phyloP scores from a whole-genome alignment of 768 basidiomycete species.

The Suillus paluster region DNA sequence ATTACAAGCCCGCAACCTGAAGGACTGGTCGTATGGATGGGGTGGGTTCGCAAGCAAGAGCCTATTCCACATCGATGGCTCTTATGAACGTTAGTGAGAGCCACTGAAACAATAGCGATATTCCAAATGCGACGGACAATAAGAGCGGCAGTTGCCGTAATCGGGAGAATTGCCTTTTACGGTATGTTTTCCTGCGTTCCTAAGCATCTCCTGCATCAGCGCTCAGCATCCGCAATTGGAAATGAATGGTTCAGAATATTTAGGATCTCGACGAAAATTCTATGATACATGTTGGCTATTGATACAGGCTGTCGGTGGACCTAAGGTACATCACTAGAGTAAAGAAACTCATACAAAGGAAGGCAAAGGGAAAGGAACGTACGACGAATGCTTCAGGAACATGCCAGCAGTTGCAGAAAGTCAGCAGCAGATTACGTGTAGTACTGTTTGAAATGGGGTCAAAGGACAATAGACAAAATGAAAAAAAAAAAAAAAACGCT shows the following conservation, averaged over 20 bases:
- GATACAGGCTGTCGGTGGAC: not conserved
- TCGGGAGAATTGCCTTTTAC: not conserved
- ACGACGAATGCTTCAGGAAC: not conserved
- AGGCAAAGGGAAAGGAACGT: not conserved
- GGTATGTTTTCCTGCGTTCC: not conserved
- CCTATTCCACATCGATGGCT: not conserved
- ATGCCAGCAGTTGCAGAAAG: not conserved
- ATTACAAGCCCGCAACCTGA: not conserved
- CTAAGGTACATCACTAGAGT: not conserved
- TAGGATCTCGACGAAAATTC: not conserved
- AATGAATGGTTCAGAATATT: not conserved
- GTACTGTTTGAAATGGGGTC: not conserved
- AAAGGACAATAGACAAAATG: not conserved
- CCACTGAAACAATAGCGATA: slow-evolving; percentile 37
- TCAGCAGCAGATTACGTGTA: not conserved
- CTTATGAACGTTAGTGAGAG: slow-evolving; percentile 14
- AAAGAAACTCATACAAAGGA: not conserved
- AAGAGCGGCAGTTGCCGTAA: slow-evolving; percentile 15
- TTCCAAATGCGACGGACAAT: slow-evolving; percentile 13
- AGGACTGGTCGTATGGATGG: slow-evolving; percentile 3
- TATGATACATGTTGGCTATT: not conserved
- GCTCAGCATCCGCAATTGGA: not conserved
- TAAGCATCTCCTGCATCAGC: too few species aligned
- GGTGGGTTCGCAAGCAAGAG: slow-evolving; percentile 18
- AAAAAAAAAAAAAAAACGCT: not conserved